Conservation (phyloP, 257 asterid species). For the Solanum etuberosum region DNA sequence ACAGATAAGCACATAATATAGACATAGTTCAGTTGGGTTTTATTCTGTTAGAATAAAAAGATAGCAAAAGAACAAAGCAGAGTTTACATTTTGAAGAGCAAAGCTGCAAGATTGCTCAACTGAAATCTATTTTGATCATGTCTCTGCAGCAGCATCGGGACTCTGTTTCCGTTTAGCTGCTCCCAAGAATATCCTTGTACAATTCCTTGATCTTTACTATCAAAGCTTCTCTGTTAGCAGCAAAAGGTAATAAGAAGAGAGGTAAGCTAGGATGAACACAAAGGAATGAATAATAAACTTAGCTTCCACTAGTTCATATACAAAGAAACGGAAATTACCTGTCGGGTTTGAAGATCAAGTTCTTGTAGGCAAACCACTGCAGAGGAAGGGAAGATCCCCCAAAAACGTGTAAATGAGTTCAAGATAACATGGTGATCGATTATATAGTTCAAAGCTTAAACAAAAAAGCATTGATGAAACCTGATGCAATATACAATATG, state of each 20-base stretch:
- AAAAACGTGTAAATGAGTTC: not conserved
- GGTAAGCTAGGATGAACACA: not conserved
- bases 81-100: not conserved
- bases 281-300: not conserved
- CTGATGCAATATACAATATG: not conserved
- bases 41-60: not conserved
- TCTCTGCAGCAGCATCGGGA: not conserved
- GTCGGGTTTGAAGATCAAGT: conserved; percentile 51
- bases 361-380: conserved; percentile 85
- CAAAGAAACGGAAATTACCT: conserved; percentile 27
- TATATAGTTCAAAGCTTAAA: not conserved
- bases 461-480: not conserved
- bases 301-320: not conserved
- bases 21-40: not conserved
- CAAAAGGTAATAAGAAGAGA: not conserved
- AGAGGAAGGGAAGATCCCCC: not conserved
- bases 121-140: not conserved
- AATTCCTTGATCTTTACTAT: conserved; percentile 44
- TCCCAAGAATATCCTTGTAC: conserved; percentile 54
- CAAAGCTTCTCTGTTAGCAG: conserved; percentile 60
- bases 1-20: not conserved
- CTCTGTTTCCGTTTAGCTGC: conserved; percentile 21
- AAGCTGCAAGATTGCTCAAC: not conserved
- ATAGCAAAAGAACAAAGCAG: not conserved
- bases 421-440: not conserved